Percentiles rank a stretch among this genome's conserved stretches.
These are phyloP conservation scores for Paramecium sexaurelia DNA, from an alignment of 73 alveolate species.

Conservation along the genomic window DNA sequence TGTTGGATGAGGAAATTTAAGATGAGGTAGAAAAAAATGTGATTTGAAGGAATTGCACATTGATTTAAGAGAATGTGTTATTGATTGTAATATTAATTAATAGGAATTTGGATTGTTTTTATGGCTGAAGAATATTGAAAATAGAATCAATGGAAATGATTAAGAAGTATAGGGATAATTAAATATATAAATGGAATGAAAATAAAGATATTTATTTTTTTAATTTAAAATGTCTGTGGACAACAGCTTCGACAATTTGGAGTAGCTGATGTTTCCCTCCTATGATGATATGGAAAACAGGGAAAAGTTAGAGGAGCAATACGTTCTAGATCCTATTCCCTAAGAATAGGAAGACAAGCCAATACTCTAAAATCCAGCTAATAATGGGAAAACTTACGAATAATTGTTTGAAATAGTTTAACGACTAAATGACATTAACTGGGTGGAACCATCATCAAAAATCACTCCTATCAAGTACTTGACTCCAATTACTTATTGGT, in stretches of 20 bases:
- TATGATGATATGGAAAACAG: conserved; percentile 18
- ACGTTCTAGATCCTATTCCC: conserved; percentile 28
- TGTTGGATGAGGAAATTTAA: neutral
- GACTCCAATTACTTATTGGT: conserved; percentile 45
- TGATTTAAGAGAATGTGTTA: neutral
- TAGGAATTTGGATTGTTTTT: neutral
- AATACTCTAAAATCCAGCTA: neutral
- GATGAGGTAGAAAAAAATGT: neutral
- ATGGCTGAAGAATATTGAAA: neutral
- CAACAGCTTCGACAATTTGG: conserved; percentile 39
- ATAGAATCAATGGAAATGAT: neutral
- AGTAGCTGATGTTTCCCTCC: conserved; percentile 19
- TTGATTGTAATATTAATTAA: neutral
- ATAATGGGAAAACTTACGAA: conserved; percentile 15
- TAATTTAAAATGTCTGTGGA: conserved; percentile 12
- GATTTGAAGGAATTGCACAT: neutral
- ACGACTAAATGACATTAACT: conserved; percentile 30
- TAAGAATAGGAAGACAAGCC: neutral
- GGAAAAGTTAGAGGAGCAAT: neutral
- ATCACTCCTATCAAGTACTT: conserved; percentile 20
- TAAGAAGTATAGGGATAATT: neutral
- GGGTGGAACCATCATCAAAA: conserved; percentile 34
- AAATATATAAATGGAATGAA: conserved; percentile 25
- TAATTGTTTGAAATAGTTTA: neutral
- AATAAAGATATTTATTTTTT: conserved; percentile 30